Percentiles rank a stretch among this genome's conserved stretches.
phyloP scores from a whole-genome alignment of 2,329 filamentous ascomycete genomes.

The Ceratocystis albifundus region DNA sequence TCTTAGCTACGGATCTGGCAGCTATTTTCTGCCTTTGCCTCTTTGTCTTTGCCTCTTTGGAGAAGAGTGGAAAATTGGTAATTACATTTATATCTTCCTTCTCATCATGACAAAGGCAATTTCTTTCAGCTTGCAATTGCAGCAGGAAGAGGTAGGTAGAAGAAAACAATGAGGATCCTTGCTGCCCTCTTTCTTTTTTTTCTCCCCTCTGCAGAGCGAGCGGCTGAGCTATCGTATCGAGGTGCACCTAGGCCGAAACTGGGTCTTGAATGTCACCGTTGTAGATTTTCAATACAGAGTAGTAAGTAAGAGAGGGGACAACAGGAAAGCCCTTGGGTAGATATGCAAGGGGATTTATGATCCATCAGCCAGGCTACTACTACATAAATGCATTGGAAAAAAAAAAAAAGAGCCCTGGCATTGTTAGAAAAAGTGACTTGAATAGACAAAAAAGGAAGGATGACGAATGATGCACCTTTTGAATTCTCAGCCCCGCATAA shows the following conservation, averaged over 20 bases:
- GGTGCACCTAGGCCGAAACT: not conserved
- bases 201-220: not conserved
- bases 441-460: not conserved
- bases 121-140: conserved; percentile 7
- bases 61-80: not conserved
- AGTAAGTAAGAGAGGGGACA: not conserved
- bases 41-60: not conserved
- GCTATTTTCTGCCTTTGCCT: not conserved
- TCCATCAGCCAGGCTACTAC: not conserved
- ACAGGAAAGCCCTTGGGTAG: not conserved
- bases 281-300: not conserved
- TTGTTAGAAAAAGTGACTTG: not conserved
- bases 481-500: not conserved
- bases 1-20: not conserved
- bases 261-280: not conserved
- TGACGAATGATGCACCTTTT: not conserved
- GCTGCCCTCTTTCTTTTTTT: not conserved
- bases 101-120: not conserved
- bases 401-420: not conserved
- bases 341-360: not conserved
- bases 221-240: conserved; percentile 7
- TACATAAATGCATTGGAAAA: not conserved
- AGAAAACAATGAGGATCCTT: not conserved
- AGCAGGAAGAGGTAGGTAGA: not conserved
- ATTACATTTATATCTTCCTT: not conserved